A percentile compares a stretch with the other conserved stretches of the same genome.
Conservation (phyloP, 2,329 filamentous ascomycete genomes). For the Fusarium sp. region DNA sequence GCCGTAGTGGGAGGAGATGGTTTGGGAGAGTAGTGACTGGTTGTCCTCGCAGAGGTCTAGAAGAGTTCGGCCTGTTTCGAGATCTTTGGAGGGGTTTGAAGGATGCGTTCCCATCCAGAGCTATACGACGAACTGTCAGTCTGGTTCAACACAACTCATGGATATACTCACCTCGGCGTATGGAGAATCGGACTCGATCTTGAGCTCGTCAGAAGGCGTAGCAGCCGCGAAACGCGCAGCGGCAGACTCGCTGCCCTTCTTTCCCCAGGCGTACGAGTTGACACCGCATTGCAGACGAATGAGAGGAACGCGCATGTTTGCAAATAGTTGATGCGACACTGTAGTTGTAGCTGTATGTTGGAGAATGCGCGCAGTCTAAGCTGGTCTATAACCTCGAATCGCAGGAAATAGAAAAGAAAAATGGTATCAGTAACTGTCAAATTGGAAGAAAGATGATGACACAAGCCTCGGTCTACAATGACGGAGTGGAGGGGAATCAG, state of each 20-base stretch:
- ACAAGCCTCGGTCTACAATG: constrained; percentile 6
- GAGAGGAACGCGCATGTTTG: constrained; percentile 78
- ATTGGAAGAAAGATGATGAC: constrained; percentile 21
- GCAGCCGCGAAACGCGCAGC: constrained; percentile 91
- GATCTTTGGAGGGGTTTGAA: constrained; percentile 91
- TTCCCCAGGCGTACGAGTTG: constrained; percentile 99
- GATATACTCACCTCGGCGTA: constrained; percentile 82
- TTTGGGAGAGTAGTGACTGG: constrained; percentile 79
- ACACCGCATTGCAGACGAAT: constrained; percentile 90
- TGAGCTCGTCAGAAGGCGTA: constrained; percentile 79
- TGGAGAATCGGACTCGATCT: constrained; percentile 86
- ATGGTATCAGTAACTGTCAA: neutral
- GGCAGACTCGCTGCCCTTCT: constrained; percentile 86
- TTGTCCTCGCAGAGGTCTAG: constrained; percentile 91
- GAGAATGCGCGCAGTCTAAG: neutral
- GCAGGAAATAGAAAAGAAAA: neutral
- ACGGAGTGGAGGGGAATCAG: constrained; percentile 23
- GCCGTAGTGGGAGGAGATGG: constrained; percentile 80
- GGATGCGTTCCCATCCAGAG: constrained; percentile 99
- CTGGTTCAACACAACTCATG: too few species aligned
- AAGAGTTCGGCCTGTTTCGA: constrained; percentile 84
- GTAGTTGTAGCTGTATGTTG: neutral
- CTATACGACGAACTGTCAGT: constrained; percentile 58
- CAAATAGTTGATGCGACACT: constrained; percentile 16
- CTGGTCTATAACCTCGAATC: neutral